These are phyloP conservation scores for Leccinellum luteum DNA, from an alignment of 768 basidiomycete species.

Conservation along the genomic window DNA sequence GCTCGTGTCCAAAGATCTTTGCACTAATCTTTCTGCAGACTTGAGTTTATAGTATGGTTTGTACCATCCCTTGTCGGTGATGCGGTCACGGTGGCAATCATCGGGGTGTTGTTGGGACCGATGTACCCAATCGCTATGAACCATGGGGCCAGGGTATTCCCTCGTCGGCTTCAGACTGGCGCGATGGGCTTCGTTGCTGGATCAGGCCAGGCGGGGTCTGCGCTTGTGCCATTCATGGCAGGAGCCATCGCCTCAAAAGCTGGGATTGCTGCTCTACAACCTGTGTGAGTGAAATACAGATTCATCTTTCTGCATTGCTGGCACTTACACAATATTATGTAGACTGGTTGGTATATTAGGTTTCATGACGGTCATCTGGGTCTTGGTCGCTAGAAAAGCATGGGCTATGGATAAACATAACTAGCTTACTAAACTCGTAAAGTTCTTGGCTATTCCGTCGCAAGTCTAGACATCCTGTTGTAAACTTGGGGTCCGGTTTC, in stretches of 20 bases:
- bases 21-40: constrained; percentile 30
- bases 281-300: constrained; percentile 40
- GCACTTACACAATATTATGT: not conserved
- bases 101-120: constrained; percentile 72
- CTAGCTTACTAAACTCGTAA: not conserved
- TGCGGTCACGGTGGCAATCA: constrained; percentile 59
- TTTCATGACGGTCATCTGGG: constrained; percentile 40
- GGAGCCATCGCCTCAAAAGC: constrained; percentile 41
- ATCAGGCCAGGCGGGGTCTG: constrained; percentile 50
- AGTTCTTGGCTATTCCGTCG: not conserved
- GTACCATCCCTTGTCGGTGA: constrained; percentile 63
- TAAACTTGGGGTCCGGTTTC: not conserved
- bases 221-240: constrained; percentile 50
- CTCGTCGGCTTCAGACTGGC: constrained; percentile 34
- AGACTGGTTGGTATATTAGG: constrained; percentile 38
- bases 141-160: constrained; percentile 35
- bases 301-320: not conserved
- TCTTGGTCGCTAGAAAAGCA: constrained; percentile 31
- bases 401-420: constrained; percentile 2
- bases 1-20: not conserved
- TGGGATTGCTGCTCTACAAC: constrained; percentile 47
- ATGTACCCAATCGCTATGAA: constrained; percentile 60
- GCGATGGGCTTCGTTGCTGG: constrained; percentile 53
- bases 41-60: constrained; percentile 70
- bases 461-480: not conserved